phyloP scores from a whole-genome alignment of 2,329 filamentous ascomycete species.

The Xylariaceae sp. region DNA sequence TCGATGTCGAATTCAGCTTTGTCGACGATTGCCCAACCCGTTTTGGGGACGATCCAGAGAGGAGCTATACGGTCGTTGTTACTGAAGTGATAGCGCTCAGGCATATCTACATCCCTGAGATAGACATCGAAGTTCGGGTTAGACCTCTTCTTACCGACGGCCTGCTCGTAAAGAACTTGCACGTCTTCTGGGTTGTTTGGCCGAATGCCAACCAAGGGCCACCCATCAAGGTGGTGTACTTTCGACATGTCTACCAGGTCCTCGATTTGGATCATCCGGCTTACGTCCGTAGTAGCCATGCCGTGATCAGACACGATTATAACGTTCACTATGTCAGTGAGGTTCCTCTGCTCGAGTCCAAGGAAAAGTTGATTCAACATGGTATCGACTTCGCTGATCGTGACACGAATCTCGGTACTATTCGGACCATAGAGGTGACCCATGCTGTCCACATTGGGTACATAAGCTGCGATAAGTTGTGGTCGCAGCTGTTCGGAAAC shows the following conservation, averaged over 20 bases:
- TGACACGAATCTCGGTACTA: slow-evolving; percentile 79
- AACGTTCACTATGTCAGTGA: slow-evolving; percentile 86
- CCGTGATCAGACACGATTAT: slow-evolving; percentile 97
- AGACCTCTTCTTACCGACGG: slow-evolving; percentile 50
- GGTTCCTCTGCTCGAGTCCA: slow-evolving; percentile 73
- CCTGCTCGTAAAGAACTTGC: slow-evolving; percentile 58
- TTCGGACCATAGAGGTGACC: slow-evolving; percentile 91
- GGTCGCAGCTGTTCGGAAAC: slow-evolving; percentile 58
- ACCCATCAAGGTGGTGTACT: slow-evolving; percentile 83
- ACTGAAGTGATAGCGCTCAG: slow-evolving; percentile 83
- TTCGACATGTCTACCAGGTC: slow-evolving; percentile 74
- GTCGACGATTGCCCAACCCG: slow-evolving; percentile 87
- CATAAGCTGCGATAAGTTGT: slow-evolving; percentile 89
- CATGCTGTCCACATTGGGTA: slow-evolving; percentile 83
- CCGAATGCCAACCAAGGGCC: slow-evolving; percentile 85
- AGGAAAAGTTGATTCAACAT: slow-evolving; percentile 75
- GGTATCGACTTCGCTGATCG: slow-evolving; percentile 71
- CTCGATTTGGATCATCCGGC: slow-evolving; percentile 80
- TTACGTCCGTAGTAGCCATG: slow-evolving; percentile 87
- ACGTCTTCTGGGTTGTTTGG: slow-evolving; percentile 67
- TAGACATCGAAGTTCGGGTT: slow-evolving; percentile 80
- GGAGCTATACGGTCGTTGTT: slow-evolving; percentile 87
- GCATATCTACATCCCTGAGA: slow-evolving; percentile 82
- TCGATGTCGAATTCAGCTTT: slow-evolving; percentile 72
- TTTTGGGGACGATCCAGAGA: slow-evolving; percentile 86